phyloP scores from a whole-genome alignment of 2,329 filamentous ascomycete species.

The Calonectria crousiana region DNA sequence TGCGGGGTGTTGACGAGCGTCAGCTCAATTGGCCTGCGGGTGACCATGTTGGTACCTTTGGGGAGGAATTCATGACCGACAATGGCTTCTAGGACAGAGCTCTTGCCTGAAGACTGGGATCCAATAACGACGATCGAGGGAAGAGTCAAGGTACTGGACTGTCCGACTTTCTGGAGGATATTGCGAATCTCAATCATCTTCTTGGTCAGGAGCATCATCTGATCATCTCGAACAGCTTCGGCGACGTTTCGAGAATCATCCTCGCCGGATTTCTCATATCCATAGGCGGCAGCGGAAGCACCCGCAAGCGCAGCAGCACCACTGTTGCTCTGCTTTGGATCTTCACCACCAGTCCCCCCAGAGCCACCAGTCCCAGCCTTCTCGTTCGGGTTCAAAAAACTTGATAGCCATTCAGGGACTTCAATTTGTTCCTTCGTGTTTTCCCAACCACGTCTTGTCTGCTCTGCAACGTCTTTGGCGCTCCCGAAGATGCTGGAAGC shows the following conservation, averaged over 20 bases:
- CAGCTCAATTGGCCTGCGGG: slow-evolving; percentile 92
- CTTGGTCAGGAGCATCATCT: slow-evolving; percentile 99
- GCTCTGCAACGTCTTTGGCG: slow-evolving; percentile 80
- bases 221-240: slow-evolving; percentile 86
- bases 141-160: slow-evolving; percentile 87
- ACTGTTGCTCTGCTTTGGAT: slow-evolving; percentile 71
- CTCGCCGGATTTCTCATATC: slow-evolving; percentile 76
- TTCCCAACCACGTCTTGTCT: slow-evolving; percentile 85
- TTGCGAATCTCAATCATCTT: slow-evolving; percentile 99
- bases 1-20: slow-evolving; percentile 96
- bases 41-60: slow-evolving; percentile 99
- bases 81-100: slow-evolving; percentile 95
- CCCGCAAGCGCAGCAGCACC: slow-evolving; percentile 74
- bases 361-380: slow-evolving; percentile 65
- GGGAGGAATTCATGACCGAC: slow-evolving; percentile 98
- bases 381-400: slow-evolving; percentile 74
- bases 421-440: slow-evolving; percentile 84
- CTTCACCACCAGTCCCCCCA: slow-evolving; percentile 60
- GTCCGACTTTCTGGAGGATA: slow-evolving; percentile 90
- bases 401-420: slow-evolving; percentile 81
- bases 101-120: slow-evolving; percentile 98
- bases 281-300: slow-evolving; percentile 82
- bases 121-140: slow-evolving; percentile 99
- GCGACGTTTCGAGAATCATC: slow-evolving; percentile 73
- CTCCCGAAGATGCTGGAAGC: slow-evolving; percentile 79